Evolutionary conservation across 2,329 filamentous ascomycete genomes (phyloP).

Genomic region (Ceratocystis papillata): DNA sequence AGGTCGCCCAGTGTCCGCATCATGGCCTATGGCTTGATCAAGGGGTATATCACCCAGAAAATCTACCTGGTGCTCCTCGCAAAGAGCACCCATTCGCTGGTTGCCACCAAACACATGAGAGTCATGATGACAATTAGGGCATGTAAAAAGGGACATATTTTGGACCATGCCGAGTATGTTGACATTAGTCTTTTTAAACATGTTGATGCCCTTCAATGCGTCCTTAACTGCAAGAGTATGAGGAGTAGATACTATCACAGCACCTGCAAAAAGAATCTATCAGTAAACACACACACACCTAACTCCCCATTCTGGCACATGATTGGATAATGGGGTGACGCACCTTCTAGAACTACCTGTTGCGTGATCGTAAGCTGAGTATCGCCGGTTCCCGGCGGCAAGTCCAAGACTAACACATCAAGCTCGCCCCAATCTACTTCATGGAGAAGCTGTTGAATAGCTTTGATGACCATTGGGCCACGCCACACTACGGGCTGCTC

Average conservation of each 20-base stretch:
- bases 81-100: slow-evolving; percentile 56
- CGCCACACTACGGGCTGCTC: slow-evolving; percentile 85
- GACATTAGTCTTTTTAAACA: slow-evolving; percentile 79
- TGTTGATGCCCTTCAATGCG: slow-evolving; percentile 79
- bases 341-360: slow-evolving; percentile 76
- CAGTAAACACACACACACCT: not conserved
- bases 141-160: slow-evolving; percentile 81
- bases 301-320: not conserved
- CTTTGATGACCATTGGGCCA: slow-evolving; percentile 95
- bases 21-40: slow-evolving; percentile 73
- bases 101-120: slow-evolving; percentile 64
- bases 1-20: slow-evolving; percentile 77
- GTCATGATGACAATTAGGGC: slow-evolving; percentile 63
- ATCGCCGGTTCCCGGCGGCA: slow-evolving; percentile 90
- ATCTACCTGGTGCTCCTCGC: slow-evolving; percentile 60
- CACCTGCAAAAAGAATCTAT: slow-evolving; percentile 38
- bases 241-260: slow-evolving; percentile 82
- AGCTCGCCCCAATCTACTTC: slow-evolving; percentile 89
- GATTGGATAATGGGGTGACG: not conserved
- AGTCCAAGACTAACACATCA: slow-evolving; percentile 78
- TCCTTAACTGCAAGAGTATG: slow-evolving; percentile 89
- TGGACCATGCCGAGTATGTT: slow-evolving; percentile 78
- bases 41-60: slow-evolving; percentile 82
- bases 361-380: slow-evolving; percentile 96
- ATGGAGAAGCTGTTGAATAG: slow-evolving; percentile 86